Percentiles rank a stretch among this genome's conserved stretches.
These are phyloP conservation scores for Spongospora subterranea DNA, from an alignment of 208 protist species.

Conservation along the genomic window DNA sequence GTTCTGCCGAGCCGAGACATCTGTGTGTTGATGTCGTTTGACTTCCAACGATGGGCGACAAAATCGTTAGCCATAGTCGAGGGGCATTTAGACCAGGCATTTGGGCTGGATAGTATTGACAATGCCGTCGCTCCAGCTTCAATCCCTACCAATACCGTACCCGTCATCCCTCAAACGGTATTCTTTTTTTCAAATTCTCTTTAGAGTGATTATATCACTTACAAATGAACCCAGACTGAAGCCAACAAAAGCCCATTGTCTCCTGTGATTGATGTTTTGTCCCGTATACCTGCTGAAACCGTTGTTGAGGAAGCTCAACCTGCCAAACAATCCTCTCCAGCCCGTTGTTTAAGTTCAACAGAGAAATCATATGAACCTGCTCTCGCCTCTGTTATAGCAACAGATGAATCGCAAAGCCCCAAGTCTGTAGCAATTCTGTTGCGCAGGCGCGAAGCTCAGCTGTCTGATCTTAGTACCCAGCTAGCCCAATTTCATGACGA, in stretches of 20 bases:
- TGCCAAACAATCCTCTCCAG: not conserved
- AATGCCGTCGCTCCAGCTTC: not conserved
- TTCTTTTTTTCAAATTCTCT: not conserved
- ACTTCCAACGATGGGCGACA: constrained; percentile 30
- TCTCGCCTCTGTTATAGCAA: not conserved
- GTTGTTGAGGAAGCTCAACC: not conserved
- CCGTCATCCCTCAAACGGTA: not conserved
- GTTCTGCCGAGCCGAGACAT: no score
- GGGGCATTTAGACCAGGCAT: not conserved
- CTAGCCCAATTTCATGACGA: not conserved
- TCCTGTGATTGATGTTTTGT: not conserved
- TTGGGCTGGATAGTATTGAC: constrained; percentile 6
- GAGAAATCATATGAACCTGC: not conserved
- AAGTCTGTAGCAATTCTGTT: no score
- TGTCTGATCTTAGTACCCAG: not conserved
- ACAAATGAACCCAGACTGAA: not conserved
- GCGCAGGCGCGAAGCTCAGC: not conserved
- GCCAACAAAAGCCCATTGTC: not conserved
- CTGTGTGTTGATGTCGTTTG: constrained; percentile 50
- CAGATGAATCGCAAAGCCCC: not conserved
- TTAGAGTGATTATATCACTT: not conserved
- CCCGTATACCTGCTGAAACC: not conserved
- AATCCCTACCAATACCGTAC: not conserved
- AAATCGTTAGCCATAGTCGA: constrained; percentile 39
- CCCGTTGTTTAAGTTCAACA: not conserved